These are phyloP conservation scores for Platanthera guangdongensis DNA, from an alignment of 106 monocot species.

Conservation along the genomic window DNA sequence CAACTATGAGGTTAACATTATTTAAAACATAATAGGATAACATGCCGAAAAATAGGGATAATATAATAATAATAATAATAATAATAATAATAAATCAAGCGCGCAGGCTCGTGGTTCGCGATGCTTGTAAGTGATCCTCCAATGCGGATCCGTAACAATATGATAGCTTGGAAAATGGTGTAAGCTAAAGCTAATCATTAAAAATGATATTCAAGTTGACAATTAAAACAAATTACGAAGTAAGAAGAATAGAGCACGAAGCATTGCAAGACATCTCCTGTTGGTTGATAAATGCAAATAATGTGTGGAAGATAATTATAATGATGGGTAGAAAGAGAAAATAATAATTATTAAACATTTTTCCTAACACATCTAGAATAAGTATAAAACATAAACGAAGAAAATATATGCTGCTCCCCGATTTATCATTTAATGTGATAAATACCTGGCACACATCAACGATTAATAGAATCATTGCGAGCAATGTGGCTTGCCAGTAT, in stretches of 20 bases:
- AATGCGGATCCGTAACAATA: no score
- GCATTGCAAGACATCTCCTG: neutral
- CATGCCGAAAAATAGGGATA: no score
- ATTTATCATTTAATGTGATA: neutral
- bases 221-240: neutral
- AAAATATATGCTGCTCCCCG: neutral
- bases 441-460: conserved; percentile 99
- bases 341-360: neutral
- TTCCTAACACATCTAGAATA: neutral
- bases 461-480: conserved; percentile 97
- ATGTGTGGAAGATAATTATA: neutral
- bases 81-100: no score
- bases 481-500: conserved; percentile 98
- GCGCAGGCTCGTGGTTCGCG: no score
- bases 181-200: neutral
- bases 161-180: no score
- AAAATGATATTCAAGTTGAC: neutral
- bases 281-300: neutral
- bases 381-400: neutral
- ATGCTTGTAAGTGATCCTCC: no score
- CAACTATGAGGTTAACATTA: no score
- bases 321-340: neutral
- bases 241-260: neutral
- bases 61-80: no score
- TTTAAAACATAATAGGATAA: no score